Conservation (phyloP, 73 alveolate genomes). For the Uronychia binucleata region DNA sequence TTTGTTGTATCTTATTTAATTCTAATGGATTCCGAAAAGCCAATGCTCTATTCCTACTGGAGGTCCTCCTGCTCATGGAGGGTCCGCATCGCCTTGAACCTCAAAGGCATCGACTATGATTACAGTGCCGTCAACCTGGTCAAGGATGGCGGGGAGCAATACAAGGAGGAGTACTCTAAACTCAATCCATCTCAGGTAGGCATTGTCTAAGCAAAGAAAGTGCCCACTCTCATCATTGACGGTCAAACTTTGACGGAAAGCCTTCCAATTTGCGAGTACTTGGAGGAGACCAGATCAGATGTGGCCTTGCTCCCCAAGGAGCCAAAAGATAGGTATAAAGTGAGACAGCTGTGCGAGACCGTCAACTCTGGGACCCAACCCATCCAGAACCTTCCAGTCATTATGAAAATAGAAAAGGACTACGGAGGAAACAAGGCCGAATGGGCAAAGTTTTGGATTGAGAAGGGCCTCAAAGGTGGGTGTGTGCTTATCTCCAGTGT, state of each 20-base stretch:
- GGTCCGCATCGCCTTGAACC: conserved; percentile 65
- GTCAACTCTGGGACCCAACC: conserved; percentile 85
- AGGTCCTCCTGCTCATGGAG: conserved; percentile 69
- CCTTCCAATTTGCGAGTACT: conserved; percentile 67
- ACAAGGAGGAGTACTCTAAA: conserved; percentile 56
- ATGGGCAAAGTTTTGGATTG: conserved; percentile 57
- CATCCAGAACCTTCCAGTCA: conserved; percentile 45
- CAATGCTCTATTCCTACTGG: conserved; percentile 58
- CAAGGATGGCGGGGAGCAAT: conserved; percentile 62
- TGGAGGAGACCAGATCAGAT: conserved; percentile 80
- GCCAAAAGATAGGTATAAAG: conserved; percentile 35
- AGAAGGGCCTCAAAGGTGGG: conserved; percentile 59
- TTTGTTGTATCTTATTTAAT: not conserved
- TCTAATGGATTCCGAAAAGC: not conserved
- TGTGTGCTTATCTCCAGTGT: not conserved
- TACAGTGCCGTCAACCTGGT: conserved; percentile 51
- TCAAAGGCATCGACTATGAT: conserved; percentile 58
- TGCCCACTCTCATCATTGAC: conserved; percentile 31
- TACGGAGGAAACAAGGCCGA: conserved; percentile 43
- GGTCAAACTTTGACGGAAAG: conserved; percentile 59
- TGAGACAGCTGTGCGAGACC: conserved; percentile 64
- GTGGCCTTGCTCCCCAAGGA: conserved; percentile 67
- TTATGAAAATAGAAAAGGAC: conserved; percentile 42
- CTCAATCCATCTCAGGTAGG: conserved; percentile 66
- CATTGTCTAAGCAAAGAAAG: conserved; percentile 15